Conservation (phyloP, 2,329 filamentous ascomycete species). For the Colletotrichum siamense region DNA sequence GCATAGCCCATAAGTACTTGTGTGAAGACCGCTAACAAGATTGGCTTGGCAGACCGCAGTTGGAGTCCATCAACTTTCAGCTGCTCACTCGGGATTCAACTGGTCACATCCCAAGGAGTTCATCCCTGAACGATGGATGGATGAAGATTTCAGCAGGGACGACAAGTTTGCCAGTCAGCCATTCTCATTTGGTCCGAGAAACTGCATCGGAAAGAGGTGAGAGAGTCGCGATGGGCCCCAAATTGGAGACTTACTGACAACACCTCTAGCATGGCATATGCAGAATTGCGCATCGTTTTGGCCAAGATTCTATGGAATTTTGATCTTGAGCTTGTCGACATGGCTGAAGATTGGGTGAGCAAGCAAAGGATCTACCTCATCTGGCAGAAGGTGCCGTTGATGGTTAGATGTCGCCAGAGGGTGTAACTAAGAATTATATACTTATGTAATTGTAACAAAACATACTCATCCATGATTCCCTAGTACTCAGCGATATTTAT, state of each 20-base stretch:
- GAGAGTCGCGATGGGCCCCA: neutral
- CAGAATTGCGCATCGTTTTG: slow-evolving; percentile 53
- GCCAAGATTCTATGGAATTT: slow-evolving; percentile 50
- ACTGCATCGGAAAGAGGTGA: slow-evolving; percentile 56
- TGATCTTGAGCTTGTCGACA: slow-evolving; percentile 42
- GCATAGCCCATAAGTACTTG: neutral
- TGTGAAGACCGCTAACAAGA: neutral
- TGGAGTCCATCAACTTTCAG: slow-evolving; percentile 8
- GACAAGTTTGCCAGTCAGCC: slow-evolving; percentile 46
- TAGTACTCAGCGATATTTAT: neutral
- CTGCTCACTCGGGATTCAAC: neutral
- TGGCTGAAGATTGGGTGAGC: slow-evolving; percentile 38
- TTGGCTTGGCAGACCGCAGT: neutral
- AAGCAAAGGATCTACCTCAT: slow-evolving; percentile 41
- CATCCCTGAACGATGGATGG: slow-evolving; percentile 43
- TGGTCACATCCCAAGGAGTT: slow-evolving; percentile 41
- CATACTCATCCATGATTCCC: neutral
- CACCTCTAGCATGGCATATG: slow-evolving; percentile 42
- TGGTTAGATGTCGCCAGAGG: neutral
- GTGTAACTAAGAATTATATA: neutral
- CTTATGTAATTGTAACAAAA: neutral
- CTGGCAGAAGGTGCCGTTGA: slow-evolving; percentile 36
- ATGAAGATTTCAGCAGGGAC: neutral
- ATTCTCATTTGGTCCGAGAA: slow-evolving; percentile 52
- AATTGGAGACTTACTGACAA: neutral